Percentiles rank a stretch among this genome's conserved stretches.
Evolutionary conservation across 257 asterid genomes (phyloP).

Genomic region (Coffea canephora): DNA sequence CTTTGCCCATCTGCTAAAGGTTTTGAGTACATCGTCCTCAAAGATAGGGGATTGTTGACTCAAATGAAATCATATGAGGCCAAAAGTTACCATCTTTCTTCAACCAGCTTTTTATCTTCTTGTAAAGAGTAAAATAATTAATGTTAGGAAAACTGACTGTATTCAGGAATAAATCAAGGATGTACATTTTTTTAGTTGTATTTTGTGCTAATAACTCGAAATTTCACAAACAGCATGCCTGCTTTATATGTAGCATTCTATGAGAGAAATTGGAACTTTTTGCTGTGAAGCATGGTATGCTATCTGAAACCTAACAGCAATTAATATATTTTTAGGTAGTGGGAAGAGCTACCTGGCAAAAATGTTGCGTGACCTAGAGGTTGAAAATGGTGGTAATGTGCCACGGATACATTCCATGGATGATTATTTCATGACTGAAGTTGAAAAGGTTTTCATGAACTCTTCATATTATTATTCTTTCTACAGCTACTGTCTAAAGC

Average conservation of each 20-base stretch:
- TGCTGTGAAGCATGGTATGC: background rate
- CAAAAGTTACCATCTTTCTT: background rate
- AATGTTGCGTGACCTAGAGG: slow-evolving; percentile 82
- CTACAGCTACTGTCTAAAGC: slow-evolving; percentile 6
- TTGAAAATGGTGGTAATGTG: slow-evolving; percentile 88
- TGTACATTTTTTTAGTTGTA: background rate
- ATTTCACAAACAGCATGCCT: background rate
- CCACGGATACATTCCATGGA: slow-evolving; percentile 96
- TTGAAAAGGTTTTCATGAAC: slow-evolving; percentile 65
- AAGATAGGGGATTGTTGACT: background rate
- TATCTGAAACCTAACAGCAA: slow-evolving; percentile 6
- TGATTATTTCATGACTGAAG: slow-evolving; percentile 98
- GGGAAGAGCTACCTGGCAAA: slow-evolving; percentile 98
- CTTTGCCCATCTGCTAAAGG: background rate
- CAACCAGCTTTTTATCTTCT: background rate
- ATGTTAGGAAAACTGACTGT: background rate
- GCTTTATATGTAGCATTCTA: background rate
- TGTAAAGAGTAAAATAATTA: background rate
- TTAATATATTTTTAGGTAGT: slow-evolving; percentile 62
- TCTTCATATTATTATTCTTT: slow-evolving; percentile 12
- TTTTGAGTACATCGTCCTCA: background rate
- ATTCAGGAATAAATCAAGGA: background rate
- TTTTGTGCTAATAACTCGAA: background rate
- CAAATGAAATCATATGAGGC: background rate
- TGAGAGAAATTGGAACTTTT: background rate